phyloP scores from a whole-genome alignment of 371 early-diverging fungal species.

The Rhizopus delemar region DNA sequence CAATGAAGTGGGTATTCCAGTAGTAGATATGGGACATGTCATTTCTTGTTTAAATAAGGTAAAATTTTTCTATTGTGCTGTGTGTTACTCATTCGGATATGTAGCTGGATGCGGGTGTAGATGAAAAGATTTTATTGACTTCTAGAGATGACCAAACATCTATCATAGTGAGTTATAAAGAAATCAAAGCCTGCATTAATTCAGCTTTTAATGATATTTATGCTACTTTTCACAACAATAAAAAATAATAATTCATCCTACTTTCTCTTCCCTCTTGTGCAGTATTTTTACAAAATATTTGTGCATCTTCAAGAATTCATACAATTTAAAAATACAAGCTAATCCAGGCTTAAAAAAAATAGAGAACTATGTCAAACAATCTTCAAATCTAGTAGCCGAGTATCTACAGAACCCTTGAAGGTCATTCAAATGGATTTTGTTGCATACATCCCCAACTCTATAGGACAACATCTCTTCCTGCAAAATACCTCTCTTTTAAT shows the following conservation, averaged over 20 bases:
- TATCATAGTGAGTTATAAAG: conserved; percentile 88
- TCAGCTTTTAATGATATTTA: conserved; percentile 77
- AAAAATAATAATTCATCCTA: neutral
- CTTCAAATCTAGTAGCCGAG: too few relatives aligned
- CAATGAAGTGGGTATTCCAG: conserved; percentile 82
- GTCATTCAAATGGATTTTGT: too few relatives aligned
- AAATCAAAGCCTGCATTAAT: conserved; percentile 86
- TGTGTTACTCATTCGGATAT: neutral
- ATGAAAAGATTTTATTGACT: conserved; percentile 88
- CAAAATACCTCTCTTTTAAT: too few relatives aligned
- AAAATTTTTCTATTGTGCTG: conserved; percentile 7
- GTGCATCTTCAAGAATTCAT: too few relatives aligned
- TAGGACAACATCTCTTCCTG: too few relatives aligned
- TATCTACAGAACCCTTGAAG: too few relatives aligned
- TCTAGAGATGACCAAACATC: conserved; percentile 94
- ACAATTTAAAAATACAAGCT: too few relatives aligned
- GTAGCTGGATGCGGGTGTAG: conserved; percentile 90
- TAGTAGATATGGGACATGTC: conserved; percentile 91
- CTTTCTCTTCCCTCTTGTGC: too few relatives aligned
- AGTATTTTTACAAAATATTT: too few relatives aligned
- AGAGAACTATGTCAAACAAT: too few relatives aligned
- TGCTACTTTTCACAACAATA: conserved; percentile 3
- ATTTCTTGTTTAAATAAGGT: conserved; percentile 94
- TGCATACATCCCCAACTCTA: too few relatives aligned
- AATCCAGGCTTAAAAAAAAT: too few relatives aligned